Base-by-base conservation (phyloP, 1,284 basidiomycete species). In the Trichosporon sp. region DNA sequence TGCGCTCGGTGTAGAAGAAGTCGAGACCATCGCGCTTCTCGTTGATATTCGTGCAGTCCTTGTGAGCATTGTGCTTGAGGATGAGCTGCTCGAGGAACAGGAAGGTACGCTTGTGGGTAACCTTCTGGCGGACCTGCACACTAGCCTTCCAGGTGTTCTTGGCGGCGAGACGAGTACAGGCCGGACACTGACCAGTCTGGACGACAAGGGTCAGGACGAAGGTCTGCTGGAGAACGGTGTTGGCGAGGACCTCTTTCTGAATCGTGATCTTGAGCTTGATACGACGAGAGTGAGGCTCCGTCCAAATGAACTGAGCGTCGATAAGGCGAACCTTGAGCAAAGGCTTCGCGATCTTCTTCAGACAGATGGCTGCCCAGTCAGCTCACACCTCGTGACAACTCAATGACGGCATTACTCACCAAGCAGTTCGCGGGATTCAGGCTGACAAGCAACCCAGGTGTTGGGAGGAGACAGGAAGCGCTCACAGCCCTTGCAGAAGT, bases 71-170 rank as follows among this genome's bases (percentile, higher is more conserved):
- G 81, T 98, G 93, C 83, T 97, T 98, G 78, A 99, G 86, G 80
- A 99, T 98, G 73, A 98, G 88, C 82, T 99, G 97, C 84, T 99
- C 96, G 71, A 99, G 89, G 86, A 92, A 99, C 78, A 99, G 85
- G 86, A 99, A 99, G 2, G 97, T 99, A 69, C 97, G 90, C 84
- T 99, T 99, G 83, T 99, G 96, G 12, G 92, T 87, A 64, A 97
- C 95, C 85, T 99, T 99, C 81, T 99, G 96, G 64, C 97, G 90
- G 35, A 98, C 94, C 86, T 99, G 97, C 2, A 99, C 95, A 66
- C 94, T 87, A 0, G 96, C 95, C 78, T 93, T 93, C 97, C 96
- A 99, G 0, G 95, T 98, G 81, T 99, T 98, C 85, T 99, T 99
- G 3, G 97, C 96, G 0, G 96, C 97, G 4, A 98, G 87, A 74